Evolutionary conservation across 257 asterid genomes (phyloP), one percentile per base, ranked within the genome.

Genomic region (Przewalskia tangutica): DNA sequence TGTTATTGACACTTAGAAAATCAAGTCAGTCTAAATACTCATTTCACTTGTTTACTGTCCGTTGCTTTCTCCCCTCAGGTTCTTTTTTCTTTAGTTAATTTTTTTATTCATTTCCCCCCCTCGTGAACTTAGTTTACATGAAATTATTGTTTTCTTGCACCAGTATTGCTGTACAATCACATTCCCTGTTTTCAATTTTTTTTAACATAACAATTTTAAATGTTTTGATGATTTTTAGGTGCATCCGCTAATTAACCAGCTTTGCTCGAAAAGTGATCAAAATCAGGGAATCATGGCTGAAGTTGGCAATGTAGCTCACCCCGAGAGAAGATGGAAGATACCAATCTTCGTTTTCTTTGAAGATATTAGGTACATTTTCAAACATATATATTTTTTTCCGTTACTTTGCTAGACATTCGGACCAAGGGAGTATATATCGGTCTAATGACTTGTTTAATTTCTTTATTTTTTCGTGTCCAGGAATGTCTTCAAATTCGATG

Each of bases 291-390:
- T 23, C 85, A 93, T 94, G 97, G 91, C 92, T 34, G 93, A 89
- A 42, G 77, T 77, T 81, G 79, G 64, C 66, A 84, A 23, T 27
- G 76, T 51, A 66, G 53, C 81, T 48, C 23, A 81, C 32, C 62
- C 88, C 0, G 58, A 82, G 67, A 81, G 67, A n/a, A 90, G 81
- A 70, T 86, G 90, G 90, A 87, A 87, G 77, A n/a, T 88, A 48
- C 99, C 98, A 2, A 54, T 94, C 83, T 85, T 86, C 4, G 98
- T 92, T 60, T 88, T 95, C 90, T 89, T 95, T 84, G 77, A 88
- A 60, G 95, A 94, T 83, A 85, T 82, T 55, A 86, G 95, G 98
- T 92, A 85, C 18, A 40, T 65, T 68, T 62, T 67, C 18, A 27
- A 56, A 40, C 46, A 58, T 9, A 1, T 12, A 1, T 68, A n/a